Evolutionary conservation across 176 grass and related monocot species (phyloP), one percentile per base, ranked within the genome.

Genomic region (Musa troglodytarum): DNA sequence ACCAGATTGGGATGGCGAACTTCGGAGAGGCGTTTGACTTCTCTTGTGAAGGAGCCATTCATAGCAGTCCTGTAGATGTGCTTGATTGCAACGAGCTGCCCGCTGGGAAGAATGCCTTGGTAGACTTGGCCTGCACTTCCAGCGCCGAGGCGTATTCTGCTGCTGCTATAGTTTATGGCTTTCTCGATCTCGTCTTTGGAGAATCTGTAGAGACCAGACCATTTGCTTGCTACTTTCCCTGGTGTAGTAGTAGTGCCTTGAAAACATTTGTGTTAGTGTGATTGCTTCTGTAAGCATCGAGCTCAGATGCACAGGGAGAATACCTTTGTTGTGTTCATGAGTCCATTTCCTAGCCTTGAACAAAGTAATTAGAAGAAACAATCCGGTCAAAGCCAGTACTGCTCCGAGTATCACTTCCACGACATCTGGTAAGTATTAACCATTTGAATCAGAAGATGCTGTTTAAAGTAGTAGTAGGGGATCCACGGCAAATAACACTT

Each of bases 191-290:
- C 89, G 2, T 69, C 81, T 68, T 84, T 88, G 50, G 86, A 82
- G 61, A 92, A 92, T 51, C 65, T 88, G 73, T 92, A 92, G 9
- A 92, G 57, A 8, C 83, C 86, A 20, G 89, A 83, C 89, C 86
- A 92, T 69, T 29, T 77, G 71, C 52, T 83, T 52, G 63, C 78
- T 61, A 83, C 77, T 76, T 76, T 81, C 9, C 71, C 72, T 53
- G 57, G 1, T 34, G 54, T 14, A 1, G 14, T 15, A 7, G 17
- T 34, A 79, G 21, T 6, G 53, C 12, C 20, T 25, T 23, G 54
- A 73, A 34, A 66, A 49, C 2, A 5, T 74, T 50, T 67, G 59
- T 51, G 26, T 34, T 20, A 62, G 13, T 20, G 8, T 2, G 2
- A 17, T 62, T 17, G 17, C 58, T 62, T 21, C 17, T 24, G 9